phyloP scores from a whole-genome alignment of 2,329 filamentous ascomycete genomes.

The Drechslera avenae region DNA sequence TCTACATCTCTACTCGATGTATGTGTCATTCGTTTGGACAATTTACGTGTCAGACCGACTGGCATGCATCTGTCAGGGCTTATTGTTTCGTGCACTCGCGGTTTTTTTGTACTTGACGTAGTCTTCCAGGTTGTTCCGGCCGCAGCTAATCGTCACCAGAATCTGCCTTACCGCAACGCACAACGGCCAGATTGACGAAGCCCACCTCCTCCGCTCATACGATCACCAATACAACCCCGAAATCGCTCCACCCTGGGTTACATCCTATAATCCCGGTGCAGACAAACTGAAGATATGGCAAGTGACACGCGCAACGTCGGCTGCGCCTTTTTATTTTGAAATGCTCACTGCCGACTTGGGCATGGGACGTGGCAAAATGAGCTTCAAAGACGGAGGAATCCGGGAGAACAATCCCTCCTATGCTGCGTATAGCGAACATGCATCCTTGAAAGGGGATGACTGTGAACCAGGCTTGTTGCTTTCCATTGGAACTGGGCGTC shows the following conservation, averaged over 20 bases:
- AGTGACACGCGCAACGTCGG: constrained; percentile 59
- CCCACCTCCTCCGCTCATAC: constrained; percentile 56
- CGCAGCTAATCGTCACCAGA: constrained; percentile 16
- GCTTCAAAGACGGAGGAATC: constrained; percentile 58
- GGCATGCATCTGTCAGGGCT: too few species aligned
- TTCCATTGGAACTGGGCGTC: constrained; percentile 54
- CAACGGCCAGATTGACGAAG: constrained; percentile 54
- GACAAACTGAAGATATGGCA: constrained; percentile 57
- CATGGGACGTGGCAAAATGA: constrained; percentile 31
- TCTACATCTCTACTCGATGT: too few species aligned
- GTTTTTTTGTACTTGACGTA: neutral
- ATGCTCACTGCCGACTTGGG: constrained; percentile 53
- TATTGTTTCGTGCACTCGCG: too few species aligned
- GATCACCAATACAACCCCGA: constrained; percentile 52
- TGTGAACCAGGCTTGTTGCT: constrained; percentile 53
- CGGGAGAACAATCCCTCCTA: constrained; percentile 58
- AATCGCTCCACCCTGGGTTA: constrained; percentile 53
- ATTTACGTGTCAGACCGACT: neutral
- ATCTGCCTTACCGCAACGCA: constrained; percentile 58
- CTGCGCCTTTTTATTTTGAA: constrained; percentile 59
- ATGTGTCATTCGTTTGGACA: neutral
- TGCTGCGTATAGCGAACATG: constrained; percentile 55
- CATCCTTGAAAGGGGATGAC: constrained; percentile 52
- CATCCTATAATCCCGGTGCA: constrained; percentile 55
- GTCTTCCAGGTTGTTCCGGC: neutral